Evolutionary conservation across 2,329 filamentous ascomycete species (phyloP).

Genomic region (Colletotrichum lupini): DNA sequence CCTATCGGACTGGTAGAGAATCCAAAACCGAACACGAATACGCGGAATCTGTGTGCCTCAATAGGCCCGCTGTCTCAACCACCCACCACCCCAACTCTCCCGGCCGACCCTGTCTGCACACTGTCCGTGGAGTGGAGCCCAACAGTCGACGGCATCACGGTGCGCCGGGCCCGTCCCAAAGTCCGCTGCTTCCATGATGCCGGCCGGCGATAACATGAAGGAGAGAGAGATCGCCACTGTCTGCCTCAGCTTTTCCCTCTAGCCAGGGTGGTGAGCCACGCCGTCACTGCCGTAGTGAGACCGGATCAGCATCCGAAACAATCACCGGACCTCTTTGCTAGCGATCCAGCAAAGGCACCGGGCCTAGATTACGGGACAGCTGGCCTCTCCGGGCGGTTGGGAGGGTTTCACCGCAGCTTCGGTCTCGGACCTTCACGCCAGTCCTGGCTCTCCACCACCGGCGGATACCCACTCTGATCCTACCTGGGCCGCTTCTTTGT

Average conservation of each 20-base stretch:
- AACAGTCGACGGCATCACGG: neutral
- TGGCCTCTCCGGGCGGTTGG: neutral
- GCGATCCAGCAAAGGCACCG: neutral
- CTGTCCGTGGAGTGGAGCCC: conserved; percentile 9
- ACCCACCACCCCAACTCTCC: neutral
- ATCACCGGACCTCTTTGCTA: neutral
- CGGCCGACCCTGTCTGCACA: conserved; percentile 6
- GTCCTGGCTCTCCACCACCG: conserved; percentile 12
- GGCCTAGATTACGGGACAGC: conserved; percentile 1
- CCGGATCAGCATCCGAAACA: neutral
- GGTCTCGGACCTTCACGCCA: conserved; percentile 16
- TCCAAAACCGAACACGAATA: conserved; percentile 24
- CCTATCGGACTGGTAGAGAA: neutral
- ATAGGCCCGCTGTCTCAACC: neutral
- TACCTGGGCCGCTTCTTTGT: neutral
- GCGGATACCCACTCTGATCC: neutral
- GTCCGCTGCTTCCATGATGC: conserved; percentile 25
- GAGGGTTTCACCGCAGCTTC: conserved; percentile 3
- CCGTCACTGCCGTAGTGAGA: neutral
- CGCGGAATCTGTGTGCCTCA: neutral
- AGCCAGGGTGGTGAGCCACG: neutral
- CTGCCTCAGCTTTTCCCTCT: neutral
- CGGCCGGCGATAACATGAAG: conserved; percentile 14
- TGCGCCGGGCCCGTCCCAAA: conserved; percentile 16
- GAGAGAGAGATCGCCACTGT: conserved; percentile 8